Base-by-base conservation (phyloP, 495 filamentous ascomycete genomes). In the Xylaria palmicola region DNA sequence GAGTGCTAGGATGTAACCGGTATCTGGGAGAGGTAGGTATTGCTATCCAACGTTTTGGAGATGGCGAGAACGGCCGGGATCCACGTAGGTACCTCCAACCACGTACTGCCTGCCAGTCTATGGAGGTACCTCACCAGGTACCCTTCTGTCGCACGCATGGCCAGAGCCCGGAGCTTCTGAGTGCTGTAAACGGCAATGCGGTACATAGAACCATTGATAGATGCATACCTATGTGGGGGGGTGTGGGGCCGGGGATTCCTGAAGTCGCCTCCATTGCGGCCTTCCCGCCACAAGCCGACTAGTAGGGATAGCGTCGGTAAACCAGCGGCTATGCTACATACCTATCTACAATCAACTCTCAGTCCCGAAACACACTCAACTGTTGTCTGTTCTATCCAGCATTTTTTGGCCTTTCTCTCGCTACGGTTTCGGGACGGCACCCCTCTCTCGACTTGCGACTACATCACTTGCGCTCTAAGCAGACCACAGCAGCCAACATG, bases 241-340 rank as follows among this genome's bases (percentile, higher is more conserved):
- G n/a, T n/a, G n/a, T n/a, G n/a, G n/a, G n/a, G n/a, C n/a, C n/a
- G n/a, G n/a, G n/a, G n/a, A n/a, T n/a, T n/a, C n/a, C n/a, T n/a
- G n/a, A n/a, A n/a, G n/a, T n/a, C n/a, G n/a, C n/a, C n/a, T n/a
- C n/a, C n/a, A n/a, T n/a, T n/a, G n/a, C n/a, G n/a, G n/a, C n/a
- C n/a, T 5, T 40, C 29, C 57, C 73, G 73, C 72, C 66, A 70
- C 66, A 73, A 75, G 73, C 73, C 73, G 72, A 74, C 20, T 5
- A 27, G 24, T 13, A 34, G 19, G 55, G 30, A 22, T 27, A 36
- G 39, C 22, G 41, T 45, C 36, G 52, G 52, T n/a, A 56, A 49
- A 24, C 5, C 4, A 30, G 26, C 22, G 4, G 22, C 40, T 19
- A 6, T 8, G 12, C 51, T 39, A 8, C 10, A 36, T 20, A 13